Evolutionary conservation across 1,284 basidiomycete species (phyloP), one percentile per base, ranked within the genome.

Genomic region (Naganishia albida): DNA sequence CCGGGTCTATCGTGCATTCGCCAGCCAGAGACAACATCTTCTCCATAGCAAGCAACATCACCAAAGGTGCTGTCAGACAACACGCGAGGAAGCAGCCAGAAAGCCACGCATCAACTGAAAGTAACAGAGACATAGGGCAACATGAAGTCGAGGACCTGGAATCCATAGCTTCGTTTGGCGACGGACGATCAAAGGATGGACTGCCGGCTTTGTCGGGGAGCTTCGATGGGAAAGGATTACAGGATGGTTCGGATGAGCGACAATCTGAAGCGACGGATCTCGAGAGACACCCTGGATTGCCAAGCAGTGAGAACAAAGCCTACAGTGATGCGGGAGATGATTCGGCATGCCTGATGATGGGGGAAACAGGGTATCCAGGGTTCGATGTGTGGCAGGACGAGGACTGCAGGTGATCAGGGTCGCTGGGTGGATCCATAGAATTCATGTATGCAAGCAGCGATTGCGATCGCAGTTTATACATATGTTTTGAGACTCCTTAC

Each of bases 101-200:
- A 51, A 3, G 15, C 12, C 10, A 18, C 23, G 25, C 10, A 7
- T 10, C 28, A 18, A n/a, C 26, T 8, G 13, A 20, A 13, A 10
- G 49, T 12, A 51, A 51, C 18, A 25, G 10, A 13, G 8, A 51
- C 16, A 13, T 3, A 10, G 7, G 3, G 2, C 13, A 12, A 39
- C 34, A 7, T 23, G 2, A 39, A 18, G 18, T 6, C n/a, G 51
- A 34, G 20, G 51, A 53, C 34, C 28, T 39, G 15, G 46, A 60
- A 16, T 60, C 56, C 46, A 60, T 60, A 40, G 56, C 46, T 4
- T 60, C 56, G 10, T 49, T 60, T 40, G 38, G 34, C 30, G 56
- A 60, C n/a, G n/a, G 13, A n/a, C 18, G 46, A 8, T 23, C 28
- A 12, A 13, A 8, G 10, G 34, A 10, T 34, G 4, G 34, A 34